Conservation (phyloP, 345 rosid genomes). For the Moringa oleifera region DNA sequence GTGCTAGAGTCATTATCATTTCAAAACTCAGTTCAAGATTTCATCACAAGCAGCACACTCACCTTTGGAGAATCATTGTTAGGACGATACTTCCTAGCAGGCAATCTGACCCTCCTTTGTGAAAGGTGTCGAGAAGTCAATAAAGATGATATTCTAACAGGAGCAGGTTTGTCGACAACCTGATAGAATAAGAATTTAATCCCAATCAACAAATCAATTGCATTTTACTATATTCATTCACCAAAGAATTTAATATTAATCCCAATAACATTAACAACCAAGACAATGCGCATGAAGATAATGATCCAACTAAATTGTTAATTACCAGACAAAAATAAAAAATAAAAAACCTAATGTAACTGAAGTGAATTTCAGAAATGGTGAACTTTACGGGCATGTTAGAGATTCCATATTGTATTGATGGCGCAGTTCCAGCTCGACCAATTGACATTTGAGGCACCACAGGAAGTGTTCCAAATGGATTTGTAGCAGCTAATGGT, state of each 20-base stretch:
- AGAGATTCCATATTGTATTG: constrained; percentile 88
- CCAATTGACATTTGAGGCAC: constrained; percentile 84
- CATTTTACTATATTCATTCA: neutral
- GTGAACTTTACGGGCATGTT: constrained; percentile 68
- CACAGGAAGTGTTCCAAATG: constrained; percentile 90
- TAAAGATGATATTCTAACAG: constrained; percentile 67
- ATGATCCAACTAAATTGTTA: too few relatives aligned
- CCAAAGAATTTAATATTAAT: neutral
- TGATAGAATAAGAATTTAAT: constrained; percentile 19
- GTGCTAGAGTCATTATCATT: neutral
- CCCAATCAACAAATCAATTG: neutral
- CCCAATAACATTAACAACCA: neutral
- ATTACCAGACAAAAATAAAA: too few relatives aligned
- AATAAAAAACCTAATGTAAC: too few relatives aligned
- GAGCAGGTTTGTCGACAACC: constrained; percentile 82
- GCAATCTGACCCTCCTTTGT: constrained; percentile 64
- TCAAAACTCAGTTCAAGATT: neutral
- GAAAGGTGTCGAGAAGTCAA: constrained; percentile 79
- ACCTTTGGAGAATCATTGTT: constrained; percentile 67
- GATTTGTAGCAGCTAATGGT: constrained; percentile 52
- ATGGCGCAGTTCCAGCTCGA: constrained; percentile 65
- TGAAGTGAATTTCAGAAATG: constrained; percentile 8
- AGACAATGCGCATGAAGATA: too few relatives aligned
- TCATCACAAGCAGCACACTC: constrained; percentile 15
- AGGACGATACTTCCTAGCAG: constrained; percentile 76